Evolutionary conservation across 768 basidiomycete species (phyloP), one percentile per base, ranked within the genome.

Genomic region (Pleurotus tuber-regium): DNA sequence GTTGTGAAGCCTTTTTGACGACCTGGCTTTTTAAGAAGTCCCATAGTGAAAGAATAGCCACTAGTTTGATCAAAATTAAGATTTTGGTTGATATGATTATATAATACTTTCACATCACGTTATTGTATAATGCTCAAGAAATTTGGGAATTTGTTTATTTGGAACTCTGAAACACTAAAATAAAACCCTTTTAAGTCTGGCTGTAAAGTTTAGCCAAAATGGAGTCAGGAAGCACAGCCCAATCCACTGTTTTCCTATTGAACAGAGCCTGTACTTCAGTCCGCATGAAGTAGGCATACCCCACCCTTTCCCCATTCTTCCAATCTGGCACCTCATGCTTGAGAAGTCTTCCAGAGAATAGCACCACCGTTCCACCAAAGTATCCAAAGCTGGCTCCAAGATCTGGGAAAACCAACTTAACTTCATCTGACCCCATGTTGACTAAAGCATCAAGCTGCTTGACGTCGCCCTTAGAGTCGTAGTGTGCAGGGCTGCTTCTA

Each of bases 211-310:
- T 7, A 14, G 8, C 8, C 30, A 8, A 31, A 31, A 8, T 40
- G 21, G 33, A 36, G 14, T 36, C 18, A n/a, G 24, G 43, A n/a
- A 28, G 6, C 28, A 5, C 5, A n/a, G 26, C 43, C 43, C 43
- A 44, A 21, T 19, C 21, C 16, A 41, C 40, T 41, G n/a, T 12
- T 21, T 11, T 16, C n/a, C 21, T 18, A 16, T 21, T 3, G n/a
- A 41, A 23, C 6, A 11, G 16, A 12, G n/a, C 11, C 11, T 44
- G 43, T 4, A 44, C 43, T 44, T 44, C 43, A 25, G 23, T 14
- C 19, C 43, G 10, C 43, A 44, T 44, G 19, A 44, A 44, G 26
- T 44, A 44, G 6, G 43, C 24, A 29, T 44, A 44, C 4, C 24
- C 43, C 4, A 44, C 12, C 24, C 43, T 21, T 4, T 44, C 43